These are phyloP conservation scores for Acanthamoeba polyphaga DNA, from an alignment of 208 protist genomes.

Conservation along the genomic window DNA sequence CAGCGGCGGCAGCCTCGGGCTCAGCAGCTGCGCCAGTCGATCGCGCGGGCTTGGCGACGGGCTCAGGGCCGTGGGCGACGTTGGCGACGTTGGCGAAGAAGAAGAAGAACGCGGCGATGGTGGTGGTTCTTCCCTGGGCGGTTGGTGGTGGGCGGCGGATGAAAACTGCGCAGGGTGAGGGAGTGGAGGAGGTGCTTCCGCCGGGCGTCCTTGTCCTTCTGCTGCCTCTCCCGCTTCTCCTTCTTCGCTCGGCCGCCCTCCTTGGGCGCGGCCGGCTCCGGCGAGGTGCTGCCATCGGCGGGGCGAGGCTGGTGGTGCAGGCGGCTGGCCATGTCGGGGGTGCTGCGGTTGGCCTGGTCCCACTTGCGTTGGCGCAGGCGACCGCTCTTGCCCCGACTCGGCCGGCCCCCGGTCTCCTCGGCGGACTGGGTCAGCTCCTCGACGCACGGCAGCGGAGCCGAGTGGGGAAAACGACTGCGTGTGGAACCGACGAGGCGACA, in stretches of 20 bases:
- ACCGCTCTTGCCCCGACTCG: no score
- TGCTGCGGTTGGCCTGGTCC: no score
- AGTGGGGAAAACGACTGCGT: neutral
- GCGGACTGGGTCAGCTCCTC: neutral
- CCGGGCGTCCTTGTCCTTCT: neutral
- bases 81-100: no score
- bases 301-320: no score
- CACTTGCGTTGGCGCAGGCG: no score
- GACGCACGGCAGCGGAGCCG: neutral
- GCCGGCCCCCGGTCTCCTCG: neutral
- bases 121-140: neutral
- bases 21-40: no score
- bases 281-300: no score
- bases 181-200: neutral
- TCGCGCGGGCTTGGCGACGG: neutral
- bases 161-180: neutral
- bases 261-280: no score
- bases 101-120: no score
- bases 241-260: neutral
- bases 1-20: no score
- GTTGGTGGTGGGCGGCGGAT: neutral
- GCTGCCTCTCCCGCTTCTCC: neutral
- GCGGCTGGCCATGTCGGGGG: no score
- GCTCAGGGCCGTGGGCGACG: neutral
- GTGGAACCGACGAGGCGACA: no score